Percentiles rank a stretch among this genome's conserved stretches.
Evolutionary conservation across 805 yeast genomes (phyloP).

Genomic region (Lachancea dasiensis): DNA sequence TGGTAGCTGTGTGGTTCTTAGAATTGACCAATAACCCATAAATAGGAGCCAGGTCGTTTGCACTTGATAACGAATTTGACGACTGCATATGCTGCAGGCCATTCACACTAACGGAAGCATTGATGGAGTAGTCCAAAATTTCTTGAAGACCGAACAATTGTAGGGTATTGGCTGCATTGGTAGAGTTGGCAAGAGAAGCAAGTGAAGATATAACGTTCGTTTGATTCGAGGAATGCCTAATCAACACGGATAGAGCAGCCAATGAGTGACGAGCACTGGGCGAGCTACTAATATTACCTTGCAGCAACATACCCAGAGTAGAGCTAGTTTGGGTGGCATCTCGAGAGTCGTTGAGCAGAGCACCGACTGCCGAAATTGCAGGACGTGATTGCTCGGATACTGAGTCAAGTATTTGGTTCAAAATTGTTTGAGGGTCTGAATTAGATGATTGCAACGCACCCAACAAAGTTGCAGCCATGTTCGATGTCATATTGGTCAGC

Average conservation of each 20-base stretch:
- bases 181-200: slow-evolving; percentile 16
- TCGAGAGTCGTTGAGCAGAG: slow-evolving; percentile 19
- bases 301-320: slow-evolving; percentile 15
- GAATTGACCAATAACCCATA: slow-evolving; percentile 21
- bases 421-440: slow-evolving; percentile 12
- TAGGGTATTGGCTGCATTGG: slow-evolving; percentile 15
- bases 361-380: slow-evolving; percentile 17
- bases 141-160: slow-evolving; percentile 22
- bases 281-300: slow-evolving; percentile 20
- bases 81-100: slow-evolving; percentile 17
- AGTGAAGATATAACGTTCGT: slow-evolving; percentile 19
- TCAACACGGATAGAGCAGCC: slow-evolving; percentile 16
- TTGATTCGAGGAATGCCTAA: slow-evolving; percentile 16
- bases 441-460: slow-evolving; percentile 12
- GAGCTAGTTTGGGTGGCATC: slow-evolving; percentile 14
- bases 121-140: slow-evolving; percentile 19
- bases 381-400: slow-evolving; percentile 15
- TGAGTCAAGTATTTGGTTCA: slow-evolving; percentile 12
- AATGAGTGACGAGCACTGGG: slow-evolving; percentile 20
- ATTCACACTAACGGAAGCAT: slow-evolving; percentile 18
- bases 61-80: slow-evolving; percentile 9
- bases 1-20: slow-evolving; percentile 20
- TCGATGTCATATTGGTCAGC: slow-evolving; percentile 19
- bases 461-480: slow-evolving; percentile 16
- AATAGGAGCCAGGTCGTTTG: slow-evolving; percentile 14